These are phyloP conservation scores for Mycena indigotica DNA, from an alignment of 768 basidiomycete species.

Conservation along the genomic window DNA sequence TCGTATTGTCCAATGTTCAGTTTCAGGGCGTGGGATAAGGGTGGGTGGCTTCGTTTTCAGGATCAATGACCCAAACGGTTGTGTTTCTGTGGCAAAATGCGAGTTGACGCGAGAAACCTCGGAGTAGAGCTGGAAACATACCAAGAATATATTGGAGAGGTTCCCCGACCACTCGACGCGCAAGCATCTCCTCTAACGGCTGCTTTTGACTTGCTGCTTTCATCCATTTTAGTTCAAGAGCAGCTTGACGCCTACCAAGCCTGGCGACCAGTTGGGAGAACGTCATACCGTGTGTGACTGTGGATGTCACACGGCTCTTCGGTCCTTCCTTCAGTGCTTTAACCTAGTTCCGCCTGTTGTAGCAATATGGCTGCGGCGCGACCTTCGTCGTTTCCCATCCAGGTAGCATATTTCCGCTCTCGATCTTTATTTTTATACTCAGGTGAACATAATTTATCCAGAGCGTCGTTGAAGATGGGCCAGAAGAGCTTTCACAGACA, in stretches of 20 bases:
- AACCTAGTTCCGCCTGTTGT: conserved; percentile 35
- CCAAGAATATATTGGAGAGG: conserved; percentile 93
- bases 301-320: conserved; percentile 14
- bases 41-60: conserved; percentile 75
- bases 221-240: conserved; percentile 49
- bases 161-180: conserved; percentile 65
- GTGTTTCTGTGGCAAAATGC: conserved; percentile 69
- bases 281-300: conserved; percentile 25
- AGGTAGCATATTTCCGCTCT: neutral
- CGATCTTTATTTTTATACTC: neutral
- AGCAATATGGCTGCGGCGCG: conserved; percentile 3
- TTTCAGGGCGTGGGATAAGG: conserved; percentile 95
- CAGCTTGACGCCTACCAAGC: conserved; percentile 41
- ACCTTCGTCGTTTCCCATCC: conserved; percentile 22
- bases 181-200: conserved; percentile 50
- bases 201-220: conserved; percentile 29
- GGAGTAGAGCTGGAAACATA: conserved; percentile 34
- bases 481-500: conserved; percentile 53
- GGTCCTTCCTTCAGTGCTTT: conserved; percentile 3
- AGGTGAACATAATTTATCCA: conserved; percentile 38
- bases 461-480: conserved; percentile 51
- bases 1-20: conserved; percentile 76
- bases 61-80: conserved; percentile 85
- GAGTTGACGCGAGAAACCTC: conserved; percentile 8
- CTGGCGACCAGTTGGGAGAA: conserved; percentile 24